Percentiles rank a stretch among this genome's conserved stretches.
Conservation (phyloP, 2,329 filamentous ascomycete genomes). For the Sclerotinia minor region DNA sequence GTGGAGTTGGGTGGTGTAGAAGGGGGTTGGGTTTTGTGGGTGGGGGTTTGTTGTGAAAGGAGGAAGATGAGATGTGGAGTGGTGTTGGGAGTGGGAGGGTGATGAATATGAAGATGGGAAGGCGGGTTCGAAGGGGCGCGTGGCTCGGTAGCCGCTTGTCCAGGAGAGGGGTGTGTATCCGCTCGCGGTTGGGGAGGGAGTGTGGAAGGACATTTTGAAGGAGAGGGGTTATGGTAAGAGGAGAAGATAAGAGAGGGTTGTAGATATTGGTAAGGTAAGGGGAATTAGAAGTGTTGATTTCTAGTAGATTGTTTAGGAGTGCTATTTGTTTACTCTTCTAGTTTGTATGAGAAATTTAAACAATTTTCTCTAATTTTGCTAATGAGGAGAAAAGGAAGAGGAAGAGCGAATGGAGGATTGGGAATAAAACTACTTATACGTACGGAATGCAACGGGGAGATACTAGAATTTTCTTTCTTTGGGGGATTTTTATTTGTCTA, state of each 20-base stretch:
- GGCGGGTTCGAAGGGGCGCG: background rate
- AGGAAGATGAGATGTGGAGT: too few relatives aligned
- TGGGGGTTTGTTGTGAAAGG: too few relatives aligned
- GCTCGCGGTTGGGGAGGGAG: too few relatives aligned
- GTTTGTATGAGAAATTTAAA: background rate
- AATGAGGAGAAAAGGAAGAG: background rate
- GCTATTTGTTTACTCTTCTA: background rate
- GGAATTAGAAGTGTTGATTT: background rate
- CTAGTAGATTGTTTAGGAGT: background rate
- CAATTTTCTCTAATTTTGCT: background rate
- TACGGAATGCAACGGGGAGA: background rate
- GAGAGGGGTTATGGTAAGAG: too few relatives aligned
- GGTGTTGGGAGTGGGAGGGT: background rate
- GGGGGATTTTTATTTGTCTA: background rate
- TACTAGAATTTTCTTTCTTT: background rate
- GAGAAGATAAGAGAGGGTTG: background rate
- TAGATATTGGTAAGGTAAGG: background rate
- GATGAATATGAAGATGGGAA: too few relatives aligned
- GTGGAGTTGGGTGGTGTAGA: too few relatives aligned
- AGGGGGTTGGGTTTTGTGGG: too few relatives aligned
- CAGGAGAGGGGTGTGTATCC: background rate
- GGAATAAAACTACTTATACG: background rate
- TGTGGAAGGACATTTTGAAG: background rate
- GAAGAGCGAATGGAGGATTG: background rate
- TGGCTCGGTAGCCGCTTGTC: background rate